Evolutionary conservation across 2,329 filamentous ascomycete species (phyloP).

Genomic region (Colletotrichum eremochloae): DNA sequence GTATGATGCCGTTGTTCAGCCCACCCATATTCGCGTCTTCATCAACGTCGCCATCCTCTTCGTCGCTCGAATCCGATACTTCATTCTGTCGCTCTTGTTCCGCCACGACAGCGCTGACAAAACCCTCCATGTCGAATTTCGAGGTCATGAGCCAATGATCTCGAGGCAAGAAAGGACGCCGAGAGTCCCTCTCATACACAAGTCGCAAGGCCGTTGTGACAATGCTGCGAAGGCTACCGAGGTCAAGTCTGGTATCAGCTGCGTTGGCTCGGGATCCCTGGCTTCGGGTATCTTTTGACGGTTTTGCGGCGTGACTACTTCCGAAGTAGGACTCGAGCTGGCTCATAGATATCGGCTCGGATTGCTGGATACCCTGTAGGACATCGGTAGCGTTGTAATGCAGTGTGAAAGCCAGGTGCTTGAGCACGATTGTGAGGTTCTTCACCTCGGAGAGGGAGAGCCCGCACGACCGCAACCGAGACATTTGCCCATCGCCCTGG

Average conservation of each 20-base stretch:
- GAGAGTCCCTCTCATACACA: conserved; percentile 93
- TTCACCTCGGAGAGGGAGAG: conserved; percentile 80
- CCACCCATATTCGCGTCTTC: conserved; percentile 45
- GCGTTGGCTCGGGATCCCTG: conserved; percentile 10
- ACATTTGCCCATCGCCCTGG: conserved; percentile 53
- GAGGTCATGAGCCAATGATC: conserved; percentile 94
- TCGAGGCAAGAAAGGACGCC: conserved; percentile 84
- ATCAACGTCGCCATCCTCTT: conserved; percentile 48
- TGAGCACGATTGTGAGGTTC: conserved; percentile 84
- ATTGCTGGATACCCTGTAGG: conserved; percentile 46
- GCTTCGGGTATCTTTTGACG: conserved; percentile 19
- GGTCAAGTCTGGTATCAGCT: conserved; percentile 65
- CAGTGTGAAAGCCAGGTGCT: conserved; percentile 89
- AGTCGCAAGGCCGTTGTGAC: conserved; percentile 86
- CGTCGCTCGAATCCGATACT: conserved; percentile 56
- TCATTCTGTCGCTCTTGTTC: conserved; percentile 84
- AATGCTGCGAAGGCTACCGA: conserved; percentile 83
- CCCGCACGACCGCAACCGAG: conserved; percentile 72
- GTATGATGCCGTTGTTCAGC: conserved; percentile 36
- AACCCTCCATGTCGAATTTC: conserved; percentile 89
- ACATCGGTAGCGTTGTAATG: conserved; percentile 85
- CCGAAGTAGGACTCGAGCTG: conserved; percentile 41
- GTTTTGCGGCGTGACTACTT: conserved; percentile 3
- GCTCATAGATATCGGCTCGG: conserved; percentile 27
- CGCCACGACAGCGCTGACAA: conserved; percentile 86